Percentiles rank a stretch among this genome's conserved stretches.
Evolutionary conservation across 495 filamentous ascomycete genomes (phyloP).

Genomic region (Aspergillus incahuasiensis): DNA sequence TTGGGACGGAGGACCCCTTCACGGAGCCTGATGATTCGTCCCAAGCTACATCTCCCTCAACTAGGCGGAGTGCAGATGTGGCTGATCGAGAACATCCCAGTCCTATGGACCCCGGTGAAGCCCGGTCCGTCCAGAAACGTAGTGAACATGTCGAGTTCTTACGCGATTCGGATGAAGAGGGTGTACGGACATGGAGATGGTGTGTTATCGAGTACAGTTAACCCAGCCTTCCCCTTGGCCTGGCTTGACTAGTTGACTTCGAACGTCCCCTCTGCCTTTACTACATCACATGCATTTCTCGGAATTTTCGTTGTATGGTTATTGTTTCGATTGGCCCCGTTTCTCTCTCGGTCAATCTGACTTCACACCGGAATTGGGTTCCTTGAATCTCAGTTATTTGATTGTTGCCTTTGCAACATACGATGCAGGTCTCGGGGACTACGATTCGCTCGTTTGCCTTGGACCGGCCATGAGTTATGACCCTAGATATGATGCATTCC

Average conservation of each 20-base stretch:
- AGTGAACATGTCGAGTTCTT: slow-evolving; percentile 27
- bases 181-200: slow-evolving; percentile 30
- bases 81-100: slow-evolving; percentile 11
- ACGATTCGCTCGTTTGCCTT: slow-evolving; percentile 2
- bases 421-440: slow-evolving; percentile 3
- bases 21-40: slow-evolving; percentile 5
- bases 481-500: slow-evolving; percentile 4
- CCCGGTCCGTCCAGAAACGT: slow-evolving; percentile 20
- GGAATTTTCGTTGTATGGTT: background rate
- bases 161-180: slow-evolving; percentile 29
- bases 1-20: slow-evolving; percentile 5
- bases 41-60: slow-evolving; percentile 9
- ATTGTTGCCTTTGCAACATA: slow-evolving; percentile 8
- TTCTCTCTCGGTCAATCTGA: background rate
- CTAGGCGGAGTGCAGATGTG: slow-evolving; percentile 8
- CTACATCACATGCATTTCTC: background rate
- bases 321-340: background rate
- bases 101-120: slow-evolving; percentile 5
- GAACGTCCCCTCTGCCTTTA: background rate
- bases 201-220: slow-evolving; percentile 37
- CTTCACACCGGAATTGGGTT: background rate
- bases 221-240: background rate
- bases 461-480: slow-evolving; percentile 12
- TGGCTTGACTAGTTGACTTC: background rate
- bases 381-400: slow-evolving; percentile 1